These are phyloP conservation scores for Hyphopichia buzzinii DNA, from an alignment of 1,139 yeast species.

Conservation along the genomic window DNA sequence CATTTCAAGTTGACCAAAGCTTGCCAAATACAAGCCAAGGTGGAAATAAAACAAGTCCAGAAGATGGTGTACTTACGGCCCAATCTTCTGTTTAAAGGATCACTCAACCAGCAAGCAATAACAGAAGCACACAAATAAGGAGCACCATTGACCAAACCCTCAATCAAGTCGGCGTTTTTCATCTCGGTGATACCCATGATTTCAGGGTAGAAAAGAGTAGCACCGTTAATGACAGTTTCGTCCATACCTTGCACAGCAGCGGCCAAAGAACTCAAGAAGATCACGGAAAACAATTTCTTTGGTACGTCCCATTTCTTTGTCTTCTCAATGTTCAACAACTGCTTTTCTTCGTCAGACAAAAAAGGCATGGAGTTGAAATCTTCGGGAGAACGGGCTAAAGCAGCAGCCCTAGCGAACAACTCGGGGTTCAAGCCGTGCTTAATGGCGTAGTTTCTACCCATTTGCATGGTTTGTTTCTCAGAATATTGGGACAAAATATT, in stretches of 20 bases:
- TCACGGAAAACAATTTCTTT: conserved; percentile 54
- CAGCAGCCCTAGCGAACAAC: conserved; percentile 70
- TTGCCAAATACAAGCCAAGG: conserved; percentile 71
- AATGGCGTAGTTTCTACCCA: conserved; percentile 70
- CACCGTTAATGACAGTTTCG: conserved; percentile 85
- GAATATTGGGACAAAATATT: conserved; percentile 65
- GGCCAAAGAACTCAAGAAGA: conserved; percentile 78
- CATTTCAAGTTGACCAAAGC: conserved; percentile 64
- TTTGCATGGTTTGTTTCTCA: conserved; percentile 61
- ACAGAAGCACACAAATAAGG: conserved; percentile 76
- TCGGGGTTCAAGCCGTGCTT: conserved; percentile 63
- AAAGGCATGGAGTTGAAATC: conserved; percentile 59
- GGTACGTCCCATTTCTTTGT: conserved; percentile 72
- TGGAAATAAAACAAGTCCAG: conserved; percentile 63
- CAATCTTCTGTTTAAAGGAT: conserved; percentile 56
- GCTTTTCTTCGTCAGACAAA: conserved; percentile 57
- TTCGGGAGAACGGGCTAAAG: conserved; percentile 66
- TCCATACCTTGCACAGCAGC: conserved; percentile 96
- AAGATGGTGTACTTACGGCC: conserved; percentile 79
- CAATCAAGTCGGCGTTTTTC: conserved; percentile 60
- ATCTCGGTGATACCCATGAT: conserved; percentile 50
- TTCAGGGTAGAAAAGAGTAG: conserved; percentile 65
- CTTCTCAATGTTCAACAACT: conserved; percentile 50
- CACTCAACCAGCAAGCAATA: conserved; percentile 73
- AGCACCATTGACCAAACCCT: conserved; percentile 76